These are phyloP conservation scores for Alopecurus myosuroides DNA, from an alignment of 176 grass and related monocot genomes.

Conservation along the genomic window DNA sequence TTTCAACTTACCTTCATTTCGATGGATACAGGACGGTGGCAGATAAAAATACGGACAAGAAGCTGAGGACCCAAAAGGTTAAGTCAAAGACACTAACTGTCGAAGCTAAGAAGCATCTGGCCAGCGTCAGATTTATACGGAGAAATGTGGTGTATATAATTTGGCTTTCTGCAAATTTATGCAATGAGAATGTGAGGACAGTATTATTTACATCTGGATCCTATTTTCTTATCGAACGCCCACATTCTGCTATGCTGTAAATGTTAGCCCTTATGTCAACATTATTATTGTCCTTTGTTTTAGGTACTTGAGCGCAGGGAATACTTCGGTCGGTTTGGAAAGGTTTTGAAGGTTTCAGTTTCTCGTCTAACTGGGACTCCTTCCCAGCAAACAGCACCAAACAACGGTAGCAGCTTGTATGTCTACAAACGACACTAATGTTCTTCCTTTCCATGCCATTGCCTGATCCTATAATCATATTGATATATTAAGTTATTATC, in stretches of 20 bases:
- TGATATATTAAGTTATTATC: not conserved
- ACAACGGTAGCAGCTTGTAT: constrained; percentile 84
- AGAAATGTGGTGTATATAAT: constrained; percentile 96
- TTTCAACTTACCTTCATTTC: not conserved
- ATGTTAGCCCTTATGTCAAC: not conserved
- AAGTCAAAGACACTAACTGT: constrained; percentile 51
- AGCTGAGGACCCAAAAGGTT: constrained; percentile 72
- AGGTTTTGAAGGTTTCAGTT: constrained; percentile 95
- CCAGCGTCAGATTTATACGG: constrained; percentile 87
- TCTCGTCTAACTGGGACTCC: constrained; percentile 56
- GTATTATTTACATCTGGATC: too few species aligned
- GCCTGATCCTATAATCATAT: not conserved
- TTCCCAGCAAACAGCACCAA: constrained; percentile 72
- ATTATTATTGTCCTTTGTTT: constrained; percentile 2
- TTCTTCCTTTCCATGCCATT: not conserved
- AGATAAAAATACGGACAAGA: constrained; percentile 77
- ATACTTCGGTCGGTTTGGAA: constrained; percentile 99
- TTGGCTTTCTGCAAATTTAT: constrained; percentile 82
- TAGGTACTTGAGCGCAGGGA: constrained; percentile 92
- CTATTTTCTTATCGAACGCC: not conserved
- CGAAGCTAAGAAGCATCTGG: constrained; percentile 92
- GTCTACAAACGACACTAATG: constrained; percentile 24
- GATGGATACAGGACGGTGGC: constrained; percentile 51
- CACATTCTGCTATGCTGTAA: not conserved
- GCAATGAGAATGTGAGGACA: constrained; percentile 70